Base-by-base conservation (phyloP, 768 basidiomycete genomes). In the Agaricus subrufescens region DNA sequence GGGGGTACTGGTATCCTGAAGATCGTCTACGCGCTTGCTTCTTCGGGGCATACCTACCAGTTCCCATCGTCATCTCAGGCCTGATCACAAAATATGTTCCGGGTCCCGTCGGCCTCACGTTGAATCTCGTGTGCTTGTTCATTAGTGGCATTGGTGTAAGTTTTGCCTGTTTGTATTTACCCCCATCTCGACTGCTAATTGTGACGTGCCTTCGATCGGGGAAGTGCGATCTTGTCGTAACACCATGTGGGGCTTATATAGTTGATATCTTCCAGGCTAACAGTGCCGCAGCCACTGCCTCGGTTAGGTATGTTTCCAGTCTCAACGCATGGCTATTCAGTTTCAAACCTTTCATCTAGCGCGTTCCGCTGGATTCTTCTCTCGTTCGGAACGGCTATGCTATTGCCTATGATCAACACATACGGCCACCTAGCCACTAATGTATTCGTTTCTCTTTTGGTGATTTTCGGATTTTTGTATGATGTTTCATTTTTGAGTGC, bases 1-100 rank as follows among this genome's bases (percentile, higher is more conserved):
- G 85, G 26, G 85, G 84, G 1, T 60, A 70, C 3, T 86, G 82
- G 84, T 76, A 80, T 44, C 86, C 86, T 0, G 86, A 89, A 64
- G 87, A 86, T 59, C 79, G 86, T 9, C 72, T 88, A 30, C 74
- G 81, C 1, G 84, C 75, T 1, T 69, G 78, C 1, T 62, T 81
- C 31, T 60, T 74, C 5, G 80, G 82, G 9, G 75, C 73, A 2
- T 66, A 73, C 0, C 30, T 80, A 10, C 87, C 86, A 0, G 27
- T 84, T 1, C 78, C 84, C 1, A 64, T 84, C 1, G 64, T 81
- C 0, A 46, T 67, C 0, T 75, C 72, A 0, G 84, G 85, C 0
- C 60, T 86, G 3, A 63, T 77, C 19, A 81, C 76, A 12, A 61
- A 73, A 30, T 85, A 75, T 62, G 69, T 87, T 7, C 68, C 68